phyloP scores from a whole-genome alignment of 371 early-diverging fungal genomes.

The Spraguea lophii region DNA sequence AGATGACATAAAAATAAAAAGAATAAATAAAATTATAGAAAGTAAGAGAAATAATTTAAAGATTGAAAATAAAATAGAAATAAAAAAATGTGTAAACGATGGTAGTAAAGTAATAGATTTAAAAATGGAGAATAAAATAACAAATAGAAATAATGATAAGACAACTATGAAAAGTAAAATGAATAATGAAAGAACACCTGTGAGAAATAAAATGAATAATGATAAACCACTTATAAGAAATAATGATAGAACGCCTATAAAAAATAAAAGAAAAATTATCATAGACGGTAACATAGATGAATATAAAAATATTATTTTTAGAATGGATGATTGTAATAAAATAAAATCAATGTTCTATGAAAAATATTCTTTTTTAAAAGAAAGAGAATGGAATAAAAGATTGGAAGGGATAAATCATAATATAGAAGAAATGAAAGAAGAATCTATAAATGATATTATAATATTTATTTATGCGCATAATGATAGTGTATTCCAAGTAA shows the following conservation, averaged over 20 bases:
- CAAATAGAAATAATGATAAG: not conserved
- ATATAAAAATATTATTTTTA: too few species aligned
- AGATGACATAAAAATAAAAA: constrained; percentile 4
- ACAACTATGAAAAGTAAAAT: not conserved
- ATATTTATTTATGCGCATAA: constrained; percentile 2
- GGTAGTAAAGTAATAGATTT: not conserved
- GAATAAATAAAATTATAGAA: too few species aligned
- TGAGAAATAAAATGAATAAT: not conserved
- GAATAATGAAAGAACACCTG: not conserved
- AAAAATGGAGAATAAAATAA: not conserved
- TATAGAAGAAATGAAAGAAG: not conserved
- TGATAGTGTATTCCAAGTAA: constrained; percentile 1
- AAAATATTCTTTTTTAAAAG: constrained; percentile 16
- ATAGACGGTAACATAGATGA: not conserved
- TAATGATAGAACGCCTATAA: not conserved
- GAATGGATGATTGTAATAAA: too few species aligned
- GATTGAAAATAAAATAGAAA: not conserved
- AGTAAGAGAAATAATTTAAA: not conserved
- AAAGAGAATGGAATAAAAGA: constrained; percentile 11
- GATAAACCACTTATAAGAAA: not conserved
- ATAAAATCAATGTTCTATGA: too few species aligned
- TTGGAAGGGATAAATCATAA: constrained; percentile 3
- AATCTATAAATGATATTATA: not conserved
- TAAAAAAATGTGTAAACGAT: not conserved
- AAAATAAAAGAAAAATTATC: not conserved